Percentiles rank a stretch among this genome's conserved stretches.
Evolutionary conservation across 148 eudicot species (phyloP).

Genomic region (Diospyros lotus): DNA sequence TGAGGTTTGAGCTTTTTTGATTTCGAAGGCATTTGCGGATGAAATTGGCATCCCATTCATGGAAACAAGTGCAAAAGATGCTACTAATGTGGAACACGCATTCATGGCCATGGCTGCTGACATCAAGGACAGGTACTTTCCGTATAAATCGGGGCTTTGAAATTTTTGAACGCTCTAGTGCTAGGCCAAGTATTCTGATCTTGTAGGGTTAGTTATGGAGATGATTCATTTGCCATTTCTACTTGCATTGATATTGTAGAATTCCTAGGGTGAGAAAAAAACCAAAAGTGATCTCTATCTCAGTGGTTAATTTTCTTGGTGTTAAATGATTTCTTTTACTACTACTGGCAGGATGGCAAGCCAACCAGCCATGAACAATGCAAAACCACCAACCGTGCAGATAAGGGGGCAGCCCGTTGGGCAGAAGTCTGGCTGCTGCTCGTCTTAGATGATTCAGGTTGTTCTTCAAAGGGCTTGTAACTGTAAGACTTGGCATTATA

Average conservation of each 20-base stretch:
- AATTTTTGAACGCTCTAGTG: not conserved
- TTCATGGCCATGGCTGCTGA: constrained; percentile 59
- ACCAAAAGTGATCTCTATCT: not conserved
- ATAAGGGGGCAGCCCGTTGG: constrained; percentile 66
- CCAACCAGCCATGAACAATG: constrained; percentile 49
- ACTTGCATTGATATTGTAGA: not conserved
- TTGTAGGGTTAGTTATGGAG: not conserved
- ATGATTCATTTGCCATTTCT: not conserved
- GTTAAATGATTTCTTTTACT: not conserved
- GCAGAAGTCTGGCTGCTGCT: constrained; percentile 71
- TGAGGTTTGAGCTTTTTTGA: not conserved
- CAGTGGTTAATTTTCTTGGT: too few species aligned
- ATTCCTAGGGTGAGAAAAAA: not conserved
- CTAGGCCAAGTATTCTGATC: not conserved
- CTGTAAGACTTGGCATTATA: too few species aligned
- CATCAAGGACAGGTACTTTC: constrained; percentile 40
- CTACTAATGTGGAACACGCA: constrained; percentile 50
- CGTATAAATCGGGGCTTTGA: constrained; percentile 1
- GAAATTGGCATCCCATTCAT: constrained; percentile 55
- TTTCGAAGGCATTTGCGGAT: constrained; percentile 47
- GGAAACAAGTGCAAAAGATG: constrained; percentile 55
- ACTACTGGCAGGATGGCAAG: constrained; percentile 52
- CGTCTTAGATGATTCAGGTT: constrained; percentile 31
- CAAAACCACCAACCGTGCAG: constrained; percentile 65
- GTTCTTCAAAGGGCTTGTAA: not conserved